phyloP scores from a whole-genome alignment of 257 asterid genomes.

The Salvia rosmarinus region DNA sequence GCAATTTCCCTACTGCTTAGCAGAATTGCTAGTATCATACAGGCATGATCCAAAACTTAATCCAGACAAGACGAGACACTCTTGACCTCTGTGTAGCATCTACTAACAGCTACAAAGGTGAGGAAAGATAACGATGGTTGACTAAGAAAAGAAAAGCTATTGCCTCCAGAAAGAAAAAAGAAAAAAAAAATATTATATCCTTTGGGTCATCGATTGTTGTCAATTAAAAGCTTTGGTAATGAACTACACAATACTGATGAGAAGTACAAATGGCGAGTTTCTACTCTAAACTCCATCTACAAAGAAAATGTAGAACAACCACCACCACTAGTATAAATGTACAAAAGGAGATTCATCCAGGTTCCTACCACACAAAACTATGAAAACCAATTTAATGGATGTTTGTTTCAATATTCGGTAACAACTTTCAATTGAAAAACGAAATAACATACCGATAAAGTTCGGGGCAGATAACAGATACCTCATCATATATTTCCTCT shows the following conservation, averaged over 20 bases:
- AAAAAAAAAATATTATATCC: not conserved
- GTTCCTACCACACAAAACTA: not conserved
- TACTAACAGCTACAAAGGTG: slow-evolving; percentile 5
- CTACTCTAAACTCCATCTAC: not conserved
- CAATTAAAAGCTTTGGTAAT: not conserved
- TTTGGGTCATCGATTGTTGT: slow-evolving; percentile 1
- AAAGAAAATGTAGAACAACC: slow-evolving; percentile 11
- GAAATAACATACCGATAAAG: not conserved
- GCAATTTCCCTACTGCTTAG: slow-evolving; percentile 12
- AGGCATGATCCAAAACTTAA: slow-evolving; percentile 20
- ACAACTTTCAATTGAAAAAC: slow-evolving; percentile 1
- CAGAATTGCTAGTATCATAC: slow-evolving; percentile 5
- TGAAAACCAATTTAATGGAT: not conserved
- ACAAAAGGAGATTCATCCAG: not conserved
- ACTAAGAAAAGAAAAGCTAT: slow-evolving; percentile 4
- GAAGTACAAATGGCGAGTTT: slow-evolving; percentile 18
- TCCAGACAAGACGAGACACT: slow-evolving; percentile 7
- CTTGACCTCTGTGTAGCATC: slow-evolving; percentile 24
- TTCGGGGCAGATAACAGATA: slow-evolving; percentile 36
- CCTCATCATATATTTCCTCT: slow-evolving; percentile 67
- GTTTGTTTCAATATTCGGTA: not conserved
- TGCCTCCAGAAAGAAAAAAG: not conserved
- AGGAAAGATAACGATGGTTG: not conserved
- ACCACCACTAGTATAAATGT: not conserved
- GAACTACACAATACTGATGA: not conserved